phyloP scores from a whole-genome alignment of 129 eudicot species.

The Deinandra increscens region DNA sequence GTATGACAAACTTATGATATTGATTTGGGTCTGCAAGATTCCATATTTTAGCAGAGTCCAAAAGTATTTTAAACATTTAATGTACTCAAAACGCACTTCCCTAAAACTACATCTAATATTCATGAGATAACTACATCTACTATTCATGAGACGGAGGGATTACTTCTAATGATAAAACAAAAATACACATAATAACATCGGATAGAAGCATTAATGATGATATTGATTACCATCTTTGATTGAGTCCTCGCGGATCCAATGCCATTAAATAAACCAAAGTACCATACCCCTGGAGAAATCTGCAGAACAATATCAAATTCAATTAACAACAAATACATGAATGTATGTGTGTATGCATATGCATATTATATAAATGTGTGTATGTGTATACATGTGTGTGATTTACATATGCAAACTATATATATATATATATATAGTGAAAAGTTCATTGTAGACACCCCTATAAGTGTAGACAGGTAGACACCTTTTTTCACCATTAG shows the following conservation, averaged over 20 bases:
- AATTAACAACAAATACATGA: neutral
- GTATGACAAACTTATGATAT: neutral
- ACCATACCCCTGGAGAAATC: conserved; percentile 91
- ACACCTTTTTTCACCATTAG: too few relatives aligned
- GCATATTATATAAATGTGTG: neutral
- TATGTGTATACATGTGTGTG: too few relatives aligned
- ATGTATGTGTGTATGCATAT: neutral
- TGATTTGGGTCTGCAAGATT: conserved; percentile 4
- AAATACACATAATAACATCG: neutral
- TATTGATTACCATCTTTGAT: conserved; percentile 76
- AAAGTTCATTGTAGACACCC: too few relatives aligned
- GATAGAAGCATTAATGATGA: conserved; percentile 7
- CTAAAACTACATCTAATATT: neutral
- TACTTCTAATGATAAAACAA: neutral
- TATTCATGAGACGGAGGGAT: neutral
- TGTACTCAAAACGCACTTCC: neutral
- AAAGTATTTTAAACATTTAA: neutral
- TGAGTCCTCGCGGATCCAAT: conserved; percentile 83
- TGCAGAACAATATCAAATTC: conserved; percentile 30
- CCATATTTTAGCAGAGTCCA: neutral
- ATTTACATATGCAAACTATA: too few relatives aligned
- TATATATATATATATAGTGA: too few relatives aligned
- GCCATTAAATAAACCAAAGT: conserved; percentile 86
- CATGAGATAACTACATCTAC: neutral
- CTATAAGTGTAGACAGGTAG: too few relatives aligned